Evolutionary conservation across 225 moss, liverwort and hornwort species (phyloP), one percentile per base, ranked within the genome.

Genomic region (Physcomitrellopsis africana): DNA sequence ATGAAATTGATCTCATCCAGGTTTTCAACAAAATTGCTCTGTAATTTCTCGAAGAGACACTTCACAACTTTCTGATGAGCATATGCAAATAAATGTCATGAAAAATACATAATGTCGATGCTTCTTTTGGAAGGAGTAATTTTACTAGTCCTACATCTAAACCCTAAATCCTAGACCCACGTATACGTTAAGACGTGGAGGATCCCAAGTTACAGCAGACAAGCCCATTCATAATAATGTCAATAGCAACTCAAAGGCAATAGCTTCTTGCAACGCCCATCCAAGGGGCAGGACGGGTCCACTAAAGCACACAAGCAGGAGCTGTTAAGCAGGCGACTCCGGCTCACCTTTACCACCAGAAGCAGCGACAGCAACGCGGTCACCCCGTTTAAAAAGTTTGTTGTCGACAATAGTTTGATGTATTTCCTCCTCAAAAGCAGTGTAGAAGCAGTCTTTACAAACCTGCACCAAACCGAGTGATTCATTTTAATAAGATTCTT

Each of bases 261-360:
- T 24, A 29, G 32, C 32, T 4, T 4, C 65, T 69, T 22, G 71
- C 37, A 16, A 5, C 27, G 11, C 19, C 48, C 19, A 47, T 51
- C n/a, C n/a, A 12, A 11, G 17, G 42, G 9, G 20, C 55, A 27
- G 16, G 77, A 63, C 9, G 43, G 74, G 49, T 27, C 23, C 32
- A 60, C 44, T 9, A 17, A 48, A n/a, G 26, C 18, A 11, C 49
- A 68, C 57, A 45, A 22, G 65, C 0, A 10, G n/a, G 11, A 12
- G 17, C 0, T 43, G 13, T 9, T 45, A 75, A 57, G 48, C 49
- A 76, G 9, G 45, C 68, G 10, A 44, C 42, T 27, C 27, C 13
- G 51, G 15, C 81, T 45, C 77, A 99, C 99, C 99, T 93, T 99
- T 99, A 57, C 99, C 99, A 73, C 99, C 99, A 70, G 99, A 99